These are phyloP conservation scores for Dioscorea cayenensis DNA, from an alignment of 116 monocot genomes.

Conservation along the genomic window DNA sequence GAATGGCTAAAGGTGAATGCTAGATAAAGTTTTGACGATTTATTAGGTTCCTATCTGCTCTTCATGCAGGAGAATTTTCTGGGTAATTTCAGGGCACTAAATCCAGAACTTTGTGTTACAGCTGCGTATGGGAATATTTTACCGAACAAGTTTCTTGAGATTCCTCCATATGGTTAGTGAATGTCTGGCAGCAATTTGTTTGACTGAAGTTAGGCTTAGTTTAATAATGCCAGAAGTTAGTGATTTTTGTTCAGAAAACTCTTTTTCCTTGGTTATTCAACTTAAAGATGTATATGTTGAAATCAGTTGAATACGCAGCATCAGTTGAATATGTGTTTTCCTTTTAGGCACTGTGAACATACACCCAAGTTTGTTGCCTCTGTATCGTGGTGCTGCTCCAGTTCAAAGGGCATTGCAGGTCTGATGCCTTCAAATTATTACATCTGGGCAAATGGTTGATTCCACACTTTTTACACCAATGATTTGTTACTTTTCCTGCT, in stretches of 20 bases:
- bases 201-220: not conserved
- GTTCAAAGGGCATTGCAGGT: slow-evolving; percentile 99
- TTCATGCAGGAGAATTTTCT: slow-evolving; percentile 77
- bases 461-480: not conserved
- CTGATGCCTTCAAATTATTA: not conserved
- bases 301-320: not conserved
- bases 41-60: not conserved
- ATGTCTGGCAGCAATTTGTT: not conserved
- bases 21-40: not conserved
- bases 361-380: slow-evolving; percentile 94
- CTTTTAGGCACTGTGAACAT: slow-evolving; percentile 87
- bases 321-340: not conserved
- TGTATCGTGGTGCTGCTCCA: slow-evolving; percentile 96
- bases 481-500: slow-evolving; percentile 6
- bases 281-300: too few species aligned
- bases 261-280: too few species aligned
- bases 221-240: too few species aligned
- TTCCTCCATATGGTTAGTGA: slow-evolving; percentile 73
- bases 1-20: not conserved
- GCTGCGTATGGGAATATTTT: slow-evolving; percentile 98
- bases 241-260: too few species aligned
- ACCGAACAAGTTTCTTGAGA: slow-evolving; percentile 79
- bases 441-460: not conserved
- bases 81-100: slow-evolving; percentile 57
- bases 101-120: slow-evolving; percentile 80